These are phyloP conservation scores for Noccaea bulbosa DNA, from an alignment of 345 rosid species.

Conservation along the genomic window DNA sequence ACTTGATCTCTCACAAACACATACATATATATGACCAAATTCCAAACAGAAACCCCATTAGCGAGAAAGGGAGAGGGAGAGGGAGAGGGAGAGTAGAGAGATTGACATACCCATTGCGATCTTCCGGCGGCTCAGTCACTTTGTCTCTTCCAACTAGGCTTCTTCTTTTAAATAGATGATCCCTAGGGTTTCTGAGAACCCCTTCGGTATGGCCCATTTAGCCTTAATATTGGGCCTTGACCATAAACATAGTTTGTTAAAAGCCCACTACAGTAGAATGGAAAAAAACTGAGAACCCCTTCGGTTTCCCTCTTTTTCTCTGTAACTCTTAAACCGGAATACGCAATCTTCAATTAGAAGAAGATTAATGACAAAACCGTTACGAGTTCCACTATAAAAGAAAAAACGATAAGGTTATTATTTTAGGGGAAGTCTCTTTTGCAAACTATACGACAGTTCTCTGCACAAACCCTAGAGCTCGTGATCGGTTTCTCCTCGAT, in stretches of 20 bases:
- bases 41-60: not conserved
- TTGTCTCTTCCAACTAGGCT: constrained; percentile 11
- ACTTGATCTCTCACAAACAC: not conserved
- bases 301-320: not conserved
- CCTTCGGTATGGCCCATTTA: constrained; percentile 1
- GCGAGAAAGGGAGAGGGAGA: not conserved
- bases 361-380: not conserved
- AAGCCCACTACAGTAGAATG: not conserved
- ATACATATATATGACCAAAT: not conserved
- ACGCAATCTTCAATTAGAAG: not conserved
- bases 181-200: constrained; percentile 31
- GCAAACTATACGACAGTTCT: constrained; percentile 1
- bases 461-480: constrained; percentile 37
- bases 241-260: not conserved
- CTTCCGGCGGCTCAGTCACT: constrained; percentile 42
- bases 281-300: no score
- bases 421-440: not conserved
- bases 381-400: not conserved
- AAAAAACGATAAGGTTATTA: not conserved
- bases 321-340: not conserved
- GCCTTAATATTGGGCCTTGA: constrained; percentile 2
- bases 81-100: not conserved
- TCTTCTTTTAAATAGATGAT: constrained; percentile 13
- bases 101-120: constrained; percentile 36
- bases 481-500: constrained; percentile 16